Evolutionary conservation across 140 eudicot species (phyloP).

Genomic region (Erigeron philadelphicus): DNA sequence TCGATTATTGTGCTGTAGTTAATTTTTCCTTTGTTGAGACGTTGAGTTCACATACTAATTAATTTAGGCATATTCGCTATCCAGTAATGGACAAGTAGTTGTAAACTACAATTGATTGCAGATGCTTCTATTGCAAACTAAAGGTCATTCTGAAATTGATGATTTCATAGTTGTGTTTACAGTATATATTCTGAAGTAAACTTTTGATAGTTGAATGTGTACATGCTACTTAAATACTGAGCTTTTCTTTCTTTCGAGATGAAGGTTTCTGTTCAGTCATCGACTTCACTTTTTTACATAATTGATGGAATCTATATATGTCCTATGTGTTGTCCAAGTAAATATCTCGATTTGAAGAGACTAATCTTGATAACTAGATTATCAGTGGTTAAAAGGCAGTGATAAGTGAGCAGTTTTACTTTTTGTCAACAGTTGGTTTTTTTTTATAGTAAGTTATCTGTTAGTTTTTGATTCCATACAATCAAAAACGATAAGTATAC

Average conservation of each 20-base stretch:
- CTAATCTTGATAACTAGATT: too few species aligned
- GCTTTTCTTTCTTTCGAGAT: background rate
- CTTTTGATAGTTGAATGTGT: background rate
- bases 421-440: too few species aligned
- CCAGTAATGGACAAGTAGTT: background rate
- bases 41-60: background rate
- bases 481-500: background rate
- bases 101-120: conserved; percentile 3
- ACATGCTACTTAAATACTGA: background rate
- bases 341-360: background rate
- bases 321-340: background rate
- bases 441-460: background rate
- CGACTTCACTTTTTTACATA: background rate
- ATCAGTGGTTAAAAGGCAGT: too few species aligned
- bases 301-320: background rate
- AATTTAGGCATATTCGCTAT: background rate
- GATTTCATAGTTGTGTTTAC: background rate
- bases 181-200: background rate
- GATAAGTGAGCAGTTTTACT: too few species aligned
- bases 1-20: background rate
- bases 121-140: background rate
- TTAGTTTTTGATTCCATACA: background rate
- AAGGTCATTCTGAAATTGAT: conserved; percentile 1
- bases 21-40: too few species aligned
- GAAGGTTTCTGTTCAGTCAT: background rate